phyloP scores from a whole-genome alignment of 805 yeast species.

The Phaffomyces thermotolerans region DNA sequence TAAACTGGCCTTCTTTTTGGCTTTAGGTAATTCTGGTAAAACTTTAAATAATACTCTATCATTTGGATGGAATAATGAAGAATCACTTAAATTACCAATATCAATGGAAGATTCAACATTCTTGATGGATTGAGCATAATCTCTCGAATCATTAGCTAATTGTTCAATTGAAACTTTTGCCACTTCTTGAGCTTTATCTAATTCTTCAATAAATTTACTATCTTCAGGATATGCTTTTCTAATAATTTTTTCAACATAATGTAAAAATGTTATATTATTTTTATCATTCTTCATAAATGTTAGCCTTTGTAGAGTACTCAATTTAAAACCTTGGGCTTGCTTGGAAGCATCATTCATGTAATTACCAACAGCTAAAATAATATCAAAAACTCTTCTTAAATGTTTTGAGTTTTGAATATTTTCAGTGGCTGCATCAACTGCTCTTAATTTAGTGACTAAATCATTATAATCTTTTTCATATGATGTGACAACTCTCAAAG shows the following conservation, averaged over 20 bases:
- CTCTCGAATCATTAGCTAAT: slow-evolving; percentile 62
- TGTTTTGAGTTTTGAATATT: slow-evolving; percentile 59
- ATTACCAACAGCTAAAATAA: slow-evolving; percentile 88
- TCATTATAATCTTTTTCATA: slow-evolving; percentile 77
- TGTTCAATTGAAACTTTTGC: slow-evolving; percentile 80
- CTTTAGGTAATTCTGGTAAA: slow-evolving; percentile 62
- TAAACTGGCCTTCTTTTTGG: slow-evolving; percentile 60
- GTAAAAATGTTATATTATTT: slow-evolving; percentile 72
- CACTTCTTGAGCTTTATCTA: slow-evolving; percentile 40
- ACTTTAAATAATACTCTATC: slow-evolving; percentile 64
- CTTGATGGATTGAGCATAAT: slow-evolving; percentile 50
- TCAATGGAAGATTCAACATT: slow-evolving; percentile 71
- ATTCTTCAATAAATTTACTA: slow-evolving; percentile 67
- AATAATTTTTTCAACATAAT: slow-evolving; percentile 86
- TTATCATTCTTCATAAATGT: slow-evolving; percentile 86
- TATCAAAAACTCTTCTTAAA: slow-evolving; percentile 66
- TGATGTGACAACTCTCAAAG: slow-evolving; percentile 59
- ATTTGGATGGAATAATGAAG: slow-evolving; percentile 70
- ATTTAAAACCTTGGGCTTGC: slow-evolving; percentile 88
- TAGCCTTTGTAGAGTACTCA: slow-evolving; percentile 82
- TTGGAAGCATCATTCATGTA: slow-evolving; percentile 84
- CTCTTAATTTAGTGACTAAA: slow-evolving; percentile 55
- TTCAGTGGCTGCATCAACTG: slow-evolving; percentile 67
- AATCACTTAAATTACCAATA: slow-evolving; percentile 80
- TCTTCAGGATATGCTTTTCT: slow-evolving; percentile 77